A percentile compares a stretch with the other conserved stretches of the same genome.
phyloP scores from a whole-genome alignment of 352 stramenopile species.

The Phytophthora kernoviae region DNA sequence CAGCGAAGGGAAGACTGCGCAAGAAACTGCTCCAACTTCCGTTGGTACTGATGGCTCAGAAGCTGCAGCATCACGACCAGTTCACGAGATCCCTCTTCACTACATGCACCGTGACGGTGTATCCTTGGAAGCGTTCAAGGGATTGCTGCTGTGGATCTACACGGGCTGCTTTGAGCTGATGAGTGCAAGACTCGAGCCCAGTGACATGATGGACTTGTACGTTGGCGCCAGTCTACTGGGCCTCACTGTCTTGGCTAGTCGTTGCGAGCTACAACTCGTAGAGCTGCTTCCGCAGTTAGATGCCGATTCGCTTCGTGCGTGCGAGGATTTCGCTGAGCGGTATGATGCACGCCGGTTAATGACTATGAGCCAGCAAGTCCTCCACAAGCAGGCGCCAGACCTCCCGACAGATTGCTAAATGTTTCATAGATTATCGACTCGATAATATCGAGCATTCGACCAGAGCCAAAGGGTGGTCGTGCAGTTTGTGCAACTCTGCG shows the following conservation, averaged over 20 bases:
- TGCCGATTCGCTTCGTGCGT: constrained; percentile 50
- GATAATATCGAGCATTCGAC: no score
- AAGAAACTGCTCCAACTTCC: constrained; percentile 1
- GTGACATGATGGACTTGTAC: constrained; percentile 76
- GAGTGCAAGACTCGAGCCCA: constrained; percentile 46
- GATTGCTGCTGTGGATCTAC: constrained; percentile 73
- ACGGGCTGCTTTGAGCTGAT: constrained; percentile 61
- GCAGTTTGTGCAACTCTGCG: no score
- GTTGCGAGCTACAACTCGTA: constrained; percentile 70
- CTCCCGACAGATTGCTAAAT: constrained; percentile 14
- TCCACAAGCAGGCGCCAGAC: constrained; percentile 20
- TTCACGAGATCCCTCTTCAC: constrained; percentile 69
- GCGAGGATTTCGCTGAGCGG: constrained; percentile 65
- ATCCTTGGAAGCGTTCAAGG: constrained; percentile 65
- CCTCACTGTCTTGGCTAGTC: constrained; percentile 53
- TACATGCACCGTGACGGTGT: constrained; percentile 80
- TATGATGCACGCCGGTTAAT: constrained; percentile 61
- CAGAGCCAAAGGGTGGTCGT: no score
- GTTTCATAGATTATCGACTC: constrained; percentile 2
- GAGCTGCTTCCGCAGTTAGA: constrained; percentile 57
- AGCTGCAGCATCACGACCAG: background rate
- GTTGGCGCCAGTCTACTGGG: constrained; percentile 65
- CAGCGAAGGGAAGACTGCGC: constrained; percentile 52
- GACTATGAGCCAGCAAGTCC: constrained; percentile 48
- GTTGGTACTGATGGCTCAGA: background rate